Evolutionary conservation across 2,329 filamentous ascomycete genomes (phyloP).

Genomic region (Aspergillus floridensis): DNA sequence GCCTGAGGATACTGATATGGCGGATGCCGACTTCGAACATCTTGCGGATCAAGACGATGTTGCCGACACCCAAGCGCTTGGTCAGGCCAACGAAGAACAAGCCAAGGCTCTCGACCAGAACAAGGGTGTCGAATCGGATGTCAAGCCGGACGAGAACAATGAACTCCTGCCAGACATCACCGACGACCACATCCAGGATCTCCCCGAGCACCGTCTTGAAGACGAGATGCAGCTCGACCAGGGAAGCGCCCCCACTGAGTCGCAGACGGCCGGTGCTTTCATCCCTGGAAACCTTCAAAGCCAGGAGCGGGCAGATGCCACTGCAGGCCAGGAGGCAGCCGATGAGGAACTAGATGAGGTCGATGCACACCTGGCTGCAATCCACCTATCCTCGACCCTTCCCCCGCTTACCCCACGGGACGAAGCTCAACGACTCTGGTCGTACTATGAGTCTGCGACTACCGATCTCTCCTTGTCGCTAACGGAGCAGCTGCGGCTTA

Average conservation of each 20-base stretch:
- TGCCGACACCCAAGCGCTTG: constrained; percentile 88
- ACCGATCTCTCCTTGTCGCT: constrained; percentile 83
- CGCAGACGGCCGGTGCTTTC: constrained; percentile 49
- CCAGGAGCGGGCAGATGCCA: constrained; percentile 26
- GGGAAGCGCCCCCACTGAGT: constrained; percentile 35
- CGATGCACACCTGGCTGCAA: constrained; percentile 63
- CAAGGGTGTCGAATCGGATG: constrained; percentile 75
- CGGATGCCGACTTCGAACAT: constrained; percentile 87
- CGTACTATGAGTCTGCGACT: constrained; percentile 77
- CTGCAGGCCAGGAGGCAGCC: constrained; percentile 42
- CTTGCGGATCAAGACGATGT: constrained; percentile 76
- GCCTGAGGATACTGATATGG: constrained; percentile 66
- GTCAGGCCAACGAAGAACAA: constrained; percentile 83
- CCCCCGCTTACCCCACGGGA: constrained; percentile 47
- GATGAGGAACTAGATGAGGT: constrained; percentile 48
- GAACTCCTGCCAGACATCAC: constrained; percentile 57
- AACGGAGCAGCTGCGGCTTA: constrained; percentile 91
- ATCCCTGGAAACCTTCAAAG: constrained; percentile 50
- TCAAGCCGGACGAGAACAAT: constrained; percentile 51
- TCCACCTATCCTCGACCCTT: constrained; percentile 61
- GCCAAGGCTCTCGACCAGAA: constrained; percentile 80
- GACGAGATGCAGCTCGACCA: constrained; percentile 44
- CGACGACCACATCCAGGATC: constrained; percentile 41
- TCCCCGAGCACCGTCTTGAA: constrained; percentile 48
- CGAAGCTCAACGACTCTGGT: constrained; percentile 75